Percentiles rank a stretch among this genome's conserved stretches.
Conservation (phyloP, 805 yeast genomes). For the Ogataea siamensis region DNA sequence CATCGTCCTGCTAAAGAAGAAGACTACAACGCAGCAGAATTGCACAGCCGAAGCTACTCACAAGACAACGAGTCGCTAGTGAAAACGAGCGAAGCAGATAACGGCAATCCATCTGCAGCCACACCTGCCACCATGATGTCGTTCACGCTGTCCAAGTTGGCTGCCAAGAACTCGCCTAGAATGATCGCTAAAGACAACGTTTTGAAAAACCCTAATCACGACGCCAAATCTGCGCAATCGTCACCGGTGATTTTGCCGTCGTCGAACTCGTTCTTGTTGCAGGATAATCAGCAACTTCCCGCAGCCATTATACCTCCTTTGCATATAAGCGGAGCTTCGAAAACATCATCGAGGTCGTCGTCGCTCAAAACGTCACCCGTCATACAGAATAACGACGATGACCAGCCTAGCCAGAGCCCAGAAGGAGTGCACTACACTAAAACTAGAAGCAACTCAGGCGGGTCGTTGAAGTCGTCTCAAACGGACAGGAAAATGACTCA, state of each 20-base stretch:
- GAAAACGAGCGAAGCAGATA: conserved; percentile 4
- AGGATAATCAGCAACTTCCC: conserved; percentile 15
- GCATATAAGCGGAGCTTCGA: conserved; percentile 9
- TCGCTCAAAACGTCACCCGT: conserved; percentile 20
- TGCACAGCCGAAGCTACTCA: not conserved
- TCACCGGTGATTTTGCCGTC: conserved; percentile 39
- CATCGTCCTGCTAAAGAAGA: conserved; percentile 13
- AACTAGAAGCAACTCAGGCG: conserved; percentile 8
- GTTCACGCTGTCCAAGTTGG: conserved; percentile 18
- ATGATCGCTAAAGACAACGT: conserved; percentile 29
- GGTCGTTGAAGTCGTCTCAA: conserved; percentile 14
- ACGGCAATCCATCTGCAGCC: conserved; percentile 21
- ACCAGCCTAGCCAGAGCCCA: conserved; percentile 4
- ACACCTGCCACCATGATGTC: conserved; percentile 36
- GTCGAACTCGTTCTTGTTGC: conserved; percentile 21
- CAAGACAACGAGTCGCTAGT: not conserved
- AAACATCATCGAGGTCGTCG: conserved; percentile 12
- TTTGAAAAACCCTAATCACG: conserved; percentile 32
- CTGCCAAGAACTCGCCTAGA: conserved; percentile 21
- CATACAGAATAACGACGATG: conserved; percentile 14
- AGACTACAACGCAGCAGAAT: not conserved
- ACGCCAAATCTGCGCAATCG: conserved; percentile 31
- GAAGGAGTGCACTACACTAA: not conserved
- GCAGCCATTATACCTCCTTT: conserved; percentile 9
- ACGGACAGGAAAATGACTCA: conserved; percentile 66